phyloP scores from a whole-genome alignment of 768 basidiomycete species.

The Tulasnella sp. region DNA sequence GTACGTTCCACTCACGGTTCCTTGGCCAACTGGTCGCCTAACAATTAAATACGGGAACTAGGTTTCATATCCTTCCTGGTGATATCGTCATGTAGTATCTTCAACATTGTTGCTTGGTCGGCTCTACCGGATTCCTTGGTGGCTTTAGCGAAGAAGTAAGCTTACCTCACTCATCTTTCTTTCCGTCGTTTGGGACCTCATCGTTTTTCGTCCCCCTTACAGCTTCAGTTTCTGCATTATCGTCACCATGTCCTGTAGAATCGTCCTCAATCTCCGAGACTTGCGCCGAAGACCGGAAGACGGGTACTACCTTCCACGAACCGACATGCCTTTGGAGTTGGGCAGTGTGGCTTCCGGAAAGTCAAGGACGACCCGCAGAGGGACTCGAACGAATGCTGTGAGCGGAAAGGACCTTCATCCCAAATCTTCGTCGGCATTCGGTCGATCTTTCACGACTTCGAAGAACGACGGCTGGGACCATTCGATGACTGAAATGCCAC shows the following conservation, averaged over 20 bases:
- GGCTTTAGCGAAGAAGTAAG: constrained; percentile 5
- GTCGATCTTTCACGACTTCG: background rate
- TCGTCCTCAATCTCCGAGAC: constrained; percentile 11
- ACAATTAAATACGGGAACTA: background rate
- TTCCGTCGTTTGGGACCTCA: background rate
- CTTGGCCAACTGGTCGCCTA: background rate
- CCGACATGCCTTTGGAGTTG: background rate
- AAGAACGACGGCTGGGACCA: background rate
- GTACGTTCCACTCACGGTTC: background rate
- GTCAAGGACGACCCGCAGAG: background rate
- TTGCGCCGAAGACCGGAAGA: background rate
- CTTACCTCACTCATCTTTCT: background rate
- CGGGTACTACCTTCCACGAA: background rate
- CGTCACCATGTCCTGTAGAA: background rate
- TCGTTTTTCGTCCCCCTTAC: background rate
- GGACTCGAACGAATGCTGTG: background rate
- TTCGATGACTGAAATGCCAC: background rate
- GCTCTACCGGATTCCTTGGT: background rate
- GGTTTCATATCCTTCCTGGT: constrained; percentile 5
- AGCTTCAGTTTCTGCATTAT: constrained; percentile 12
- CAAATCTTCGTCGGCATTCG: background rate
- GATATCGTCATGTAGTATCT: constrained; percentile 9
- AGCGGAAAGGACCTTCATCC: too few species aligned
- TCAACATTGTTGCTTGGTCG: constrained; percentile 11
- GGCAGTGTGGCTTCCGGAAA: background rate